Percentiles rank a stretch among this genome's conserved stretches.
These are phyloP conservation scores for Phytophthora hybrid DNA, from an alignment of 352 stramenopile genomes.

Conservation along the genomic window DNA sequence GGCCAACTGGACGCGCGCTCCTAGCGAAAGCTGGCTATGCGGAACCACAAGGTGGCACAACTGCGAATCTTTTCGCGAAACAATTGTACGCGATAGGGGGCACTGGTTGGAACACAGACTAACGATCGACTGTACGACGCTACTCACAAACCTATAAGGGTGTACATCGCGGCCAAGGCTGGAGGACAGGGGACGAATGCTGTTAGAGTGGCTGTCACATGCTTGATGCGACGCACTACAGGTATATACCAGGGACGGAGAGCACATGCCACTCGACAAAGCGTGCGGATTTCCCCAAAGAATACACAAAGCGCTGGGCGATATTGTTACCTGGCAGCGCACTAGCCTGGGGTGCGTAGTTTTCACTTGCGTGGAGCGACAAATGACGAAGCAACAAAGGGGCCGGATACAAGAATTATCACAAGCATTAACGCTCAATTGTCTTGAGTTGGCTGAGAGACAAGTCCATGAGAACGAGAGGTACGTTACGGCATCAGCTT, in stretches of 20 bases:
- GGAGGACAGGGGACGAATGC: background rate
- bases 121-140: background rate
- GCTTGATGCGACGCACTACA: background rate
- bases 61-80: background rate
- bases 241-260: background rate
- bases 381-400: no score
- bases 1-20: no score
- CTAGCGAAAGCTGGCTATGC: background rate
- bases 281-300: background rate
- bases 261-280: background rate
- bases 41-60: background rate
- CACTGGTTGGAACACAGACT: background rate
- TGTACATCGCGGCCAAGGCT: background rate
- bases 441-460: no score
- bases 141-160: background rate
- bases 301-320: background rate
- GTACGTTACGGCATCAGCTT: no score
- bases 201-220: background rate
- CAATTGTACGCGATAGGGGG: background rate
- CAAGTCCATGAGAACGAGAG: no score
- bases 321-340: background rate
- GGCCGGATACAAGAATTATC: no score
- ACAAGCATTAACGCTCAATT: no score
- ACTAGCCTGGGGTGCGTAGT: background rate
- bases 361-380: background rate